phyloP scores from a whole-genome alignment of 2,329 filamentous ascomycete genomes.

The Parastagonospora nodorum region DNA sequence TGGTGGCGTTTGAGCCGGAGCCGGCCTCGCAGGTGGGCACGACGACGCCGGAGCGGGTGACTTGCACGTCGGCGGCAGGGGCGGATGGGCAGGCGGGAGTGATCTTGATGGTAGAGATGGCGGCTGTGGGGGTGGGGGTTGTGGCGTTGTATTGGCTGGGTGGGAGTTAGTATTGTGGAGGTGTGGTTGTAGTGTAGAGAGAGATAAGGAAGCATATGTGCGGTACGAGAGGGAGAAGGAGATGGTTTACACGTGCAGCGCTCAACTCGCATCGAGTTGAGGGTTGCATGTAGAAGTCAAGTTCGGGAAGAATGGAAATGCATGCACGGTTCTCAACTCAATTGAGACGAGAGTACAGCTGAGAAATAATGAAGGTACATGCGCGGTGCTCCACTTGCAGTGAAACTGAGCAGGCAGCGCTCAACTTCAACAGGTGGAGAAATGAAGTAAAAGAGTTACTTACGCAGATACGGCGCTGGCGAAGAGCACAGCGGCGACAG shows the following conservation, averaged over 20 bases:
- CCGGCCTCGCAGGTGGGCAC: slow-evolving; percentile 21
- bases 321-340: no score
- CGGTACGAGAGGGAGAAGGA: no score
- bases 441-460: background rate
- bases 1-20: slow-evolving; percentile 15
- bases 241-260: no score
- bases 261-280: no score
- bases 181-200: background rate
- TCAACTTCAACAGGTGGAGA: no score
- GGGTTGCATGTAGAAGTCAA: no score
- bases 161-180: background rate
- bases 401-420: no score
- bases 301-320: no score
- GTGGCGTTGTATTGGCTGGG: slow-evolving; percentile 2
- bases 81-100: slow-evolving; percentile 19
- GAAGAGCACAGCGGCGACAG: background rate
- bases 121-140: background rate
- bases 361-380: no score
- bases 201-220: no score
- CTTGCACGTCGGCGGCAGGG: slow-evolving; percentile 18
- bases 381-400: no score
- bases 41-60: slow-evolving; percentile 18
- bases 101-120: slow-evolving; percentile 20
- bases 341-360: no score
- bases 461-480: background rate